Evolutionary conservation across 2,329 filamentous ascomycete species (phyloP).

Genomic region (Botryotinia narcissicola): DNA sequence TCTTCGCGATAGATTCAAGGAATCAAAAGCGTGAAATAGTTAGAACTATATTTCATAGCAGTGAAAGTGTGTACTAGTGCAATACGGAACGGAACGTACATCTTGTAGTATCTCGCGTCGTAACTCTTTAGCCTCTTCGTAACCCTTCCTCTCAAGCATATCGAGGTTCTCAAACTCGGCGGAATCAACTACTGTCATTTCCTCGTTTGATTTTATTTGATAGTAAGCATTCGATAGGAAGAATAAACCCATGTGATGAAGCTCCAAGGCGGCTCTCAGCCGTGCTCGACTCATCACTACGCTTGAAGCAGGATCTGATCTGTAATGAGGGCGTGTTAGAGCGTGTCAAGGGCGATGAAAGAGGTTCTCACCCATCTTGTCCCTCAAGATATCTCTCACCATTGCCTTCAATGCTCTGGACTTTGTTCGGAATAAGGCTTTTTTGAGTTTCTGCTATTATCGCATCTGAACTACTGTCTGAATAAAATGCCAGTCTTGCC

Average conservation of each 20-base stretch:
- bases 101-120: slow-evolving; percentile 75
- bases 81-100: slow-evolving; percentile 24
- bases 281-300: slow-evolving; percentile 60
- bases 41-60: slow-evolving; percentile 35
- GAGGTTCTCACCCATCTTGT: slow-evolving; percentile 36
- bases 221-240: slow-evolving; percentile 82
- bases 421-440: no score
- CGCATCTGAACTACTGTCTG: background rate
- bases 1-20: background rate
- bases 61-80: background rate
- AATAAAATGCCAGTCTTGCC: background rate
- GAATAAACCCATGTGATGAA: slow-evolving; percentile 79
- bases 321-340: background rate
- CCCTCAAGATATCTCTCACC: slow-evolving; percentile 18
- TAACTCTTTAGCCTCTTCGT: slow-evolving; percentile 74
- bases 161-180: slow-evolving; percentile 66
- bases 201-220: slow-evolving; percentile 72
- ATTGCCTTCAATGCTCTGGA: background rate
- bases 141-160: slow-evolving; percentile 66
- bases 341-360: background rate
- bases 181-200: slow-evolving; percentile 63
- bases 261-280: slow-evolving; percentile 70
- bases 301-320: slow-evolving; percentile 37
- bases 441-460: background rate
- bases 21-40: background rate